Conservation (phyloP, 768 basidiomycete species). For the Leccinellum luteum region DNA sequence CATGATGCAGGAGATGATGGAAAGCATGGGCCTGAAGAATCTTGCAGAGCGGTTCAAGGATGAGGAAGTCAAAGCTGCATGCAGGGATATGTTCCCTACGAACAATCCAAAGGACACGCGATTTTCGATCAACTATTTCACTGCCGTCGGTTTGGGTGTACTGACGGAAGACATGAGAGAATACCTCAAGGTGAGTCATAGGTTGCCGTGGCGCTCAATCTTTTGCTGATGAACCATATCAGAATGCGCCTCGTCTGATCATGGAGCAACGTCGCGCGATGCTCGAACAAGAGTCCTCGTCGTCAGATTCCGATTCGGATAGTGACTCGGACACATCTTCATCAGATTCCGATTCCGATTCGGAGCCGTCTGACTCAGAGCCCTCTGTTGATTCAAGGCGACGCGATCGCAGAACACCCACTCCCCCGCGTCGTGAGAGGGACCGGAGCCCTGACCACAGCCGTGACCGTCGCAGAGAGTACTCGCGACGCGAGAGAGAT, state of each 20-base stretch:
- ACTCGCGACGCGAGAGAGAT: conserved; percentile 21
- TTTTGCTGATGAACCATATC: conserved; percentile 6
- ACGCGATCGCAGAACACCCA: conserved; percentile 29
- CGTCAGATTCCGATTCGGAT: conserved; percentile 40
- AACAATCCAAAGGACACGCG: conserved; percentile 97
- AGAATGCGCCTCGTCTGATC: conserved; percentile 91
- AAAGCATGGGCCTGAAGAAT: conserved; percentile 84
- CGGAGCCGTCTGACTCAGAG: conserved; percentile 38
- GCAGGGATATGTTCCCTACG: conserved; percentile 88
- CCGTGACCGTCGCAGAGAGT: conserved; percentile 23
- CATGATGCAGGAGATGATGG: conserved; percentile 92
- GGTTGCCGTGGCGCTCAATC: background rate
- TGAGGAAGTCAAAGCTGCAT: conserved; percentile 69
- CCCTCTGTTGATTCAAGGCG: conserved; percentile 34
- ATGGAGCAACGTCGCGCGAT: conserved; percentile 92
- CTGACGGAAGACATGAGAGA: conserved; percentile 97
- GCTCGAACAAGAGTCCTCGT: conserved; percentile 64
- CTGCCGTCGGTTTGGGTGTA: conserved; percentile 85
- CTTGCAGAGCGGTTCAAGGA: conserved; percentile 91
- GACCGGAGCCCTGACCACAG: conserved; percentile 24
- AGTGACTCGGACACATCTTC: conserved; percentile 29
- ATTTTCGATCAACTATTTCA: conserved; percentile 97
- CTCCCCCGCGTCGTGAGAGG: conserved; percentile 31
- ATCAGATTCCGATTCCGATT: conserved; percentile 41
- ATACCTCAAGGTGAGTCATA: conserved; percentile 73